These are phyloP conservation scores for Juglanconis oblonga DNA, from an alignment of 2,329 filamentous ascomycete genomes.

Conservation along the genomic window DNA sequence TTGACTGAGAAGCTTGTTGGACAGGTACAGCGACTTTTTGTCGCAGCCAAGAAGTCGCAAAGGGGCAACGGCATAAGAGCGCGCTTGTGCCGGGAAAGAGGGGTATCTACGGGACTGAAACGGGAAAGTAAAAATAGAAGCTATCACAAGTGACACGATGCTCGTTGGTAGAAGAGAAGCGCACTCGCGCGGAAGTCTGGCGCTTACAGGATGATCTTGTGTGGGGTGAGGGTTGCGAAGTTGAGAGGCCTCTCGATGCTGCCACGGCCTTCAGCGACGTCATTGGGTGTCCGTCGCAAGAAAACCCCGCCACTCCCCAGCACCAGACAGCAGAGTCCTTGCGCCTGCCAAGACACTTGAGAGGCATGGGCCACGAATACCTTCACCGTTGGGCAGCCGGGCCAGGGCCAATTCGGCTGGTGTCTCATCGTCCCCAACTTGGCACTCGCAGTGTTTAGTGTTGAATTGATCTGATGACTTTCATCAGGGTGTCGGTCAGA, in stretches of 20 bases:
- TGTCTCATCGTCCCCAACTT: background rate
- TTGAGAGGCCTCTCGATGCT: background rate
- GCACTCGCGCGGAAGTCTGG: constrained; percentile 1
- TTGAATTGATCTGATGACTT: too few relatives aligned
- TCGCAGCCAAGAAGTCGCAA: constrained; percentile 3
- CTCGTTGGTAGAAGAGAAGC: background rate
- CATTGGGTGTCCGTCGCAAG: background rate
- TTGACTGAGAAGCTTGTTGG: background rate
- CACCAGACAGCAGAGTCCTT: too few relatives aligned
- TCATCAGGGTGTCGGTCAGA: too few relatives aligned
- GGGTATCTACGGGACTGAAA: background rate
- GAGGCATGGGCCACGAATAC: background rate
- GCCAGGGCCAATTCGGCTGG: too few relatives aligned
- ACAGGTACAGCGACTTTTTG: background rate
- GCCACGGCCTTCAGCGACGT: constrained; percentile 9
- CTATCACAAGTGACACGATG: background rate
- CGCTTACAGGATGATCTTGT: constrained; percentile 1
- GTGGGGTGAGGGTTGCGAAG: background rate
- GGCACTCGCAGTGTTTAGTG: background rate
- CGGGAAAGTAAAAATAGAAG: background rate
- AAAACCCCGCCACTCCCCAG: background rate
- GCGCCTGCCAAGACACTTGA: background rate
- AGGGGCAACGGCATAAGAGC: background rate
- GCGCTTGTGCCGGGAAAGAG: background rate
- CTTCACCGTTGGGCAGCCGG: background rate